Percentiles rank a stretch among this genome's conserved stretches.
These are phyloP conservation scores for Fusarium zealandicum DNA, from an alignment of 2,329 filamentous ascomycete species.

Conservation along the genomic window DNA sequence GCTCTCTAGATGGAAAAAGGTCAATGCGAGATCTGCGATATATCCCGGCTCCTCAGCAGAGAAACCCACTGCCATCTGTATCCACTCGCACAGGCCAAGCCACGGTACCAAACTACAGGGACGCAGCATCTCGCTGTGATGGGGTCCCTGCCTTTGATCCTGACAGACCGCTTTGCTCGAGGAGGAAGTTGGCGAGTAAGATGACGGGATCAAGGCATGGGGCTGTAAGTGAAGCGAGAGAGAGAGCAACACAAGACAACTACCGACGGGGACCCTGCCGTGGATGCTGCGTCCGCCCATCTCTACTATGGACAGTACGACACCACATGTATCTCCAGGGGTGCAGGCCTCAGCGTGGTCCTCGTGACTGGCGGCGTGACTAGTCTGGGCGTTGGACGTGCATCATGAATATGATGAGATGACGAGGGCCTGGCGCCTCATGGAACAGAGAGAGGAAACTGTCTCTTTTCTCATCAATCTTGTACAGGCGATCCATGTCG, in stretches of 20 bases:
- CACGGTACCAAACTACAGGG: slow-evolving; percentile 32
- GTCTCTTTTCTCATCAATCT: neutral
- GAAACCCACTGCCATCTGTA: neutral
- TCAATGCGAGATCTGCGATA: slow-evolving; percentile 29
- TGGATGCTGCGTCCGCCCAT: slow-evolving; percentile 5
- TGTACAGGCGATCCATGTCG: neutral
- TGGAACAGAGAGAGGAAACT: neutral
- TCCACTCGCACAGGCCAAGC: slow-evolving; percentile 20
- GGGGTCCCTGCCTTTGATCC: neutral
- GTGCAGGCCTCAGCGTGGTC: slow-evolving; percentile 6
- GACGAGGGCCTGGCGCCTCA: neutral
- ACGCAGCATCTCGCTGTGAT: neutral
- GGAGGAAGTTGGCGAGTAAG: slow-evolving; percentile 4
- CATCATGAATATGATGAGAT: neutral
- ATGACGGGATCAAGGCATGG: neutral
- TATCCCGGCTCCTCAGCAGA: neutral
- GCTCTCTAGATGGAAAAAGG: neutral
- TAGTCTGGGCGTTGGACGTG: neutral
- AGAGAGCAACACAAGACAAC: no score
- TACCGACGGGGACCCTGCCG: neutral
- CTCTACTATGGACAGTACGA: no score
- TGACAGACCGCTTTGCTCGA: slow-evolving; percentile 9
- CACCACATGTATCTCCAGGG: neutral
- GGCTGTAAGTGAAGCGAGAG: no score
- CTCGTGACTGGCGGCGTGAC: slow-evolving; percentile 20